Conservation (phyloP, 2,329 filamentous ascomycete genomes). For the Cercospora citrullina region DNA sequence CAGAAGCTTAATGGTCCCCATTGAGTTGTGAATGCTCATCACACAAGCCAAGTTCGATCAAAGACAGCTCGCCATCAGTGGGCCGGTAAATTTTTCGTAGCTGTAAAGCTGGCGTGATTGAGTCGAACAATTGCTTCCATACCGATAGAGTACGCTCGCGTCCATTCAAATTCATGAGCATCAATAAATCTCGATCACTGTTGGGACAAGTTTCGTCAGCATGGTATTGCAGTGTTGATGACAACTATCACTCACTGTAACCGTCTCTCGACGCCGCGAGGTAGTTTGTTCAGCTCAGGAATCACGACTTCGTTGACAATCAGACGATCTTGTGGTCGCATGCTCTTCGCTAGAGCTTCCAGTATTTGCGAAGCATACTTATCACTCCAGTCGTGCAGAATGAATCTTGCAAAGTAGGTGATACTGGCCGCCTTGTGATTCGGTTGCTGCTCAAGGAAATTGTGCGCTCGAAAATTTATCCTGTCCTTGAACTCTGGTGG, state of each 20-base stretch:
- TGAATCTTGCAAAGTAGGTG: slow-evolving; percentile 1
- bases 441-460: not conserved
- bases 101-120: not conserved
- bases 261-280: not conserved
- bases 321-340: not conserved
- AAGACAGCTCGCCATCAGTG: not conserved
- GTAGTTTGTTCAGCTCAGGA: not conserved
- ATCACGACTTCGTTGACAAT: not conserved
- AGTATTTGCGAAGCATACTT: slow-evolving; percentile 13
- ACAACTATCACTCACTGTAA: not conserved
- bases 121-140: not conserved
- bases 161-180: not conserved
- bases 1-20: not conserved
- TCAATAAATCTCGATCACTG: not conserved
- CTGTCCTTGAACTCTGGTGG: not conserved
- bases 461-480: not conserved
- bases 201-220: not conserved
- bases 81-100: not conserved
- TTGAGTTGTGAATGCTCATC: not conserved
- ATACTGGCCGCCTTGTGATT: not conserved
- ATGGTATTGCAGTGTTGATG: not conserved
- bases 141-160: not conserved
- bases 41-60: not conserved
- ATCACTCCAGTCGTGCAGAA: slow-evolving; percentile 14
- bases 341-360: not conserved